Conservation (phyloP, 345 rosid species). For the Hibiscus tridactylites region DNA sequence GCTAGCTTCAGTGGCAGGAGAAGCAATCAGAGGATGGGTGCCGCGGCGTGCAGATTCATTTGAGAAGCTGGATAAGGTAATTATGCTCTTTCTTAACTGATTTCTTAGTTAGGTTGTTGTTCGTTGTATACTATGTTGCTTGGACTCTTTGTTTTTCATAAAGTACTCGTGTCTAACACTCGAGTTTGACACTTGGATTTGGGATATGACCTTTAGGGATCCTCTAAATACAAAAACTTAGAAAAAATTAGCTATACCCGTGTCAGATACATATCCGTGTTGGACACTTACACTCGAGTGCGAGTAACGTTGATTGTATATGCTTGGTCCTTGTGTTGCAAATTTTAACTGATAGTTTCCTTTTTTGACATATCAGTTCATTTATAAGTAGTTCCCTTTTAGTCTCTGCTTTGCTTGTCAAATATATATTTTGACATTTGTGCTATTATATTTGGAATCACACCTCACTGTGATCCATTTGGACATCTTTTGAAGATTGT, state of each 20-base stretch:
- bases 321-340: neutral
- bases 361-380: neutral
- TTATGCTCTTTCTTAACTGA: slow-evolving; percentile 20
- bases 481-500: neutral
- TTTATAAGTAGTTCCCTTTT: neutral
- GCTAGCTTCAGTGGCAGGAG: slow-evolving; percentile 95
- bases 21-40: slow-evolving; percentile 91
- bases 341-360: neutral
- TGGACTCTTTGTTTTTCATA: too few relatives aligned
- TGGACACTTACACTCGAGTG: too few relatives aligned
- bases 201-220: too few relatives aligned
- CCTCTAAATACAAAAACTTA: too few relatives aligned
- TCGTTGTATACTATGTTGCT: neutral
- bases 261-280: too few relatives aligned
- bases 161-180: too few relatives aligned
- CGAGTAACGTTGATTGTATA: neutral
- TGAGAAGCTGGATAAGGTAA: slow-evolving; percentile 91
- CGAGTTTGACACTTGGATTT: too few relatives aligned
- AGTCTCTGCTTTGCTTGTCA: neutral
- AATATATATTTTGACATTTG: neutral
- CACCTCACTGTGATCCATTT: neutral
- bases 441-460: neutral
- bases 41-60: slow-evolving; percentile 97
- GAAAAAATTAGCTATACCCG: too few relatives aligned
- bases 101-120: neutral